Evolutionary conservation across 345 rosid species (phyloP), one percentile per base, ranked within the genome.

Genomic region (Salix arbutifolia): DNA sequence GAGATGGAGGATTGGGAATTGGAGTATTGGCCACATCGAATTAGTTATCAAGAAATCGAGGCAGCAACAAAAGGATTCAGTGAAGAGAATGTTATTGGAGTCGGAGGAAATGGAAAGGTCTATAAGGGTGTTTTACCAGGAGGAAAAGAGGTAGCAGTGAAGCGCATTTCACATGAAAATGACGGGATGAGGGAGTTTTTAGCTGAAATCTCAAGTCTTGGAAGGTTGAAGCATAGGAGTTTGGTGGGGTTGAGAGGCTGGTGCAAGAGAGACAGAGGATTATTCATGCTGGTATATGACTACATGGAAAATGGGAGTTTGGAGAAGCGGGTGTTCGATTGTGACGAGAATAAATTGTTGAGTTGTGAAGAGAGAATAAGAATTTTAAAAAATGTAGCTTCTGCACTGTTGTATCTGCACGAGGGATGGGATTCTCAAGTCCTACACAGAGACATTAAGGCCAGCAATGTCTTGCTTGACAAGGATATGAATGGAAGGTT

Each of bases 1-100:
- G 86, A 80, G 70, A 89, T 89, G 89, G 97, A 94, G 77, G 91
- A 86, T 7, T 94, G 97, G 96, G 98, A 94, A 74, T 79, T 88
- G 85, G 97, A 94, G 83, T 94, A 92, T 73, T 92, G 98, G 97
- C 96, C 98, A 0, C 93, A 94, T 30, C 25, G 90, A 77, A 84
- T 91, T 8, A 37, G 85, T 2, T 89, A 86, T 44, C 87, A 85
- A 69, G 89, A 94, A 78, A 89, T 91, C 6, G 90, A 88, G 30
- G 81, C 88, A 0, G 90, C 91, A 4, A 90, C 94, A 25, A 83
- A 81, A 1, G 87, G 89, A 4, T 90, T 94, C n/a, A 72, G 81
- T 0, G 98, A 92, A 56, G 87, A 89, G 80, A 89, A 86, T 62
- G 87, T 90, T 62, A 88, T 91, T 40, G 97, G 98, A 13, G 26